Evolutionary conservation across 495 filamentous ascomycete genomes (phyloP).

Genomic region (Pseudoneurospora amorphoporcata): DNA sequence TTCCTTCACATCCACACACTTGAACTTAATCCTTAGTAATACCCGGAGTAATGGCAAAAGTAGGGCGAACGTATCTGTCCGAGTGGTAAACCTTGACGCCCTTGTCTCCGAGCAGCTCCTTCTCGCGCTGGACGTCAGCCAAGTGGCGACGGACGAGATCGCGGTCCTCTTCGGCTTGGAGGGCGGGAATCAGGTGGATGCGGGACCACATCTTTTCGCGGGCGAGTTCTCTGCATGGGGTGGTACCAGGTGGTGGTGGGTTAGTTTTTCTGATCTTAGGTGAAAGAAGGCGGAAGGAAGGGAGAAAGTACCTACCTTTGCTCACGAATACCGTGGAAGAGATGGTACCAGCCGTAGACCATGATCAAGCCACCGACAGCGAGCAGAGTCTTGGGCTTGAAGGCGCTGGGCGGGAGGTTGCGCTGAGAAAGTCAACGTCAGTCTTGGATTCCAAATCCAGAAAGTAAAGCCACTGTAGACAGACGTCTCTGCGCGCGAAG

Average conservation of each 20-base stretch:
- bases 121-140: conserved; percentile 81
- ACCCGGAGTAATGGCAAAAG: conserved; percentile 51
- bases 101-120: conserved; percentile 74
- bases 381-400: conserved; percentile 71
- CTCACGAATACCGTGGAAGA: conserved; percentile 69
- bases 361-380: conserved; percentile 62
- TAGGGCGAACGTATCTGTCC: conserved; percentile 73
- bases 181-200: conserved; percentile 80
- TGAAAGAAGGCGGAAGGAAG: neutral
- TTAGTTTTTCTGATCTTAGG: neutral
- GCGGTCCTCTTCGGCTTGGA: conserved; percentile 93
- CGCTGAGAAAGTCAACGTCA: conserved; percentile 42
- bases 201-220: conserved; percentile 97
- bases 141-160: conserved; percentile 78
- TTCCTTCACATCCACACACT: neutral
- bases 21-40: conserved; percentile 38
- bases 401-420: conserved; percentile 78
- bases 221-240: conserved; percentile 66
- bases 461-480: neutral
- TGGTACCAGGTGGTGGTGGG: neutral
- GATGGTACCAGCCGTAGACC: conserved; percentile 80
- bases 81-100: conserved; percentile 65
- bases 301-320: conserved; percentile 73
- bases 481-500: neutral
- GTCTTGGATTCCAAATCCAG: neutral